Evolutionary conservation across 129 eudicot genomes (phyloP).

Genomic region (Chrysanthemum lavandulifolium): DNA sequence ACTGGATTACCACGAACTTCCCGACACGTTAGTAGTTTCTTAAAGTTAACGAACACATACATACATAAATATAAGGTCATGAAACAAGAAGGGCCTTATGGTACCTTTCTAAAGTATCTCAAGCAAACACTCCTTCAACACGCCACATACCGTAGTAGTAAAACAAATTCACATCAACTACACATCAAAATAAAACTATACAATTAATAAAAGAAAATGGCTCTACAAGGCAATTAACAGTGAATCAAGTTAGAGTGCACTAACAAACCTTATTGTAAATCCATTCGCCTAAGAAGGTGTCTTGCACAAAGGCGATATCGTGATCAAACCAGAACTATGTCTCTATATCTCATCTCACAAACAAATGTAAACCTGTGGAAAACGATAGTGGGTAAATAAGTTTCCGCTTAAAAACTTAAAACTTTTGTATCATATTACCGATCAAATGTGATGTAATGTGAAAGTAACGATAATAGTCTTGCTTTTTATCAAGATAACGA

Average conservation of each 20-base stretch:
- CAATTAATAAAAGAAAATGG: neutral
- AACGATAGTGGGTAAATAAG: too few species aligned
- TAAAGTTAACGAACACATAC: neutral
- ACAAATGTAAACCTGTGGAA: neutral
- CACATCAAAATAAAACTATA: constrained; percentile 10
- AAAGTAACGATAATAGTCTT: too few species aligned
- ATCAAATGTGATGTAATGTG: too few species aligned
- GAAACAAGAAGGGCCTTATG: neutral
- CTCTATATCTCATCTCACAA: neutral
- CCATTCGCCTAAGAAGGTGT: neutral
- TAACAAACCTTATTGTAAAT: neutral
- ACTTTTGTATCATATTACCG: too few species aligned
- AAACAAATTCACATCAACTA: constrained; percentile 64
- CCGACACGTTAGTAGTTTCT: constrained; percentile 32
- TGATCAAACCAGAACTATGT: neutral
- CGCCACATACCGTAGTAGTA: constrained; percentile 71
- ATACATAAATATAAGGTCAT: too few species aligned
- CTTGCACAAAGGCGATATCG: neutral
- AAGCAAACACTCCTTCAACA: constrained; percentile 65
- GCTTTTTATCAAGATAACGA: too few species aligned
- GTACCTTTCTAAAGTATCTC: constrained; percentile 81
- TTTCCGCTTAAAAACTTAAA: too few species aligned
- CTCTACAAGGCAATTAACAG: too few species aligned
- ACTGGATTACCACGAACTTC: constrained; percentile 36
- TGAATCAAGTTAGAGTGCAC: neutral